Percentiles rank a stretch among this genome's conserved stretches.
These are phyloP conservation scores for Fraxinus albicans DNA, from an alignment of 305 asterid species.

Conservation along the genomic window DNA sequence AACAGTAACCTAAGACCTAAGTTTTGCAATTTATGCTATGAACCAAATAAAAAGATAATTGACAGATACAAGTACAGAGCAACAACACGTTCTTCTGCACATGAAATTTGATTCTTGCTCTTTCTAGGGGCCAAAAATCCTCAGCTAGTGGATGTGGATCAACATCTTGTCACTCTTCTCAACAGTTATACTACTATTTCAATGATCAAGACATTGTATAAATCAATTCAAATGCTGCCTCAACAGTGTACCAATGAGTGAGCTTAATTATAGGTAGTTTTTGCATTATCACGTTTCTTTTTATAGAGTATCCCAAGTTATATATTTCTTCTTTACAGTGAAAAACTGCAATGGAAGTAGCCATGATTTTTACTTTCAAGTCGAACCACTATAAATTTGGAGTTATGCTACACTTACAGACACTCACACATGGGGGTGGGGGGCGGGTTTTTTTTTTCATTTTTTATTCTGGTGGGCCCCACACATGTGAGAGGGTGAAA, in stretches of 20 bases:
- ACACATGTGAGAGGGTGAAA: too few relatives aligned
- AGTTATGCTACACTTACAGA: too few relatives aligned
- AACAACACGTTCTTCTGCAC: constrained; percentile 6
- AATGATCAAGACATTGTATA: neutral
- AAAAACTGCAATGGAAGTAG: neutral
- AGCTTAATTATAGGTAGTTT: neutral
- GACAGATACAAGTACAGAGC: neutral
- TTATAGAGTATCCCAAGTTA: too few relatives aligned
- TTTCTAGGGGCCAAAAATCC: constrained; percentile 3
- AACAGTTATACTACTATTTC: neutral
- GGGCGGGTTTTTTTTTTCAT: too few relatives aligned
- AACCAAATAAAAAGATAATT: neutral
- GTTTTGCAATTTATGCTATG: neutral
- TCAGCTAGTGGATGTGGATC: constrained; percentile 1
- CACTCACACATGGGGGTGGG: too few relatives aligned
- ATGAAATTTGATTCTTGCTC: constrained; percentile 4
- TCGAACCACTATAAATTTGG: neutral
- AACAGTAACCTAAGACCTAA: neutral
- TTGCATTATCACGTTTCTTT: too few relatives aligned
- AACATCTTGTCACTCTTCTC: neutral
- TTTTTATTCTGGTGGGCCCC: too few relatives aligned
- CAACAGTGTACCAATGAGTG: neutral
- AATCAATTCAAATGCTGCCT: neutral
- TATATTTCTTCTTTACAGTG: neutral
- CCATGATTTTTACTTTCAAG: neutral